Percentiles rank a stretch among this genome's conserved stretches.
Evolutionary conservation across 2,329 filamentous ascomycete genomes (phyloP).

Genomic region (Penicillium expansum): DNA sequence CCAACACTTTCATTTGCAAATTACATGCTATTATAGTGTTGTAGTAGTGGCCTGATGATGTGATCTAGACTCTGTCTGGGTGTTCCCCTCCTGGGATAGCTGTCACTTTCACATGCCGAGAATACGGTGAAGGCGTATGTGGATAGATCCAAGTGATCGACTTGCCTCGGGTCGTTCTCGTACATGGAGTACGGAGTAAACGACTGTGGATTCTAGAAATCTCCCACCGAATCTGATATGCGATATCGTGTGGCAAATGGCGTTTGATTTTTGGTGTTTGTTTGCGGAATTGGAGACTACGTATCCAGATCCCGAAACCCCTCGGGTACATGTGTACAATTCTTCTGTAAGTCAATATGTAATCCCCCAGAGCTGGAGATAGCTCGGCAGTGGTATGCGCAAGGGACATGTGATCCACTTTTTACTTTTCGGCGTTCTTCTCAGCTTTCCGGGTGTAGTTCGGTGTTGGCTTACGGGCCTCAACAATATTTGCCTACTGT

Average conservation of each 20-base stretch:
- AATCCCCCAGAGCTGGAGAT: background rate
- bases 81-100: background rate
- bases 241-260: conserved; percentile 12
- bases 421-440: background rate
- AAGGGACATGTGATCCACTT: conserved; percentile 6
- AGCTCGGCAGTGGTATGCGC: background rate
- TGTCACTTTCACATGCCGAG: conserved; percentile 15
- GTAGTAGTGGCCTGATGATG: background rate
- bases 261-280: background rate
- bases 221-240: background rate
- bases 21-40: background rate
- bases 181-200: background rate
- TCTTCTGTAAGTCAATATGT: background rate
- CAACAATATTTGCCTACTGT: background rate
- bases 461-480: background rate
- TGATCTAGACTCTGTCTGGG: background rate
- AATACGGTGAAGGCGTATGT: conserved; percentile 9
- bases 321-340: background rate
- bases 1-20: background rate
- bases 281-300: background rate
- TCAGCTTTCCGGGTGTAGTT: background rate
- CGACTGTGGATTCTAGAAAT: background rate
- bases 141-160: conserved; percentile 10
- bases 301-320: background rate
- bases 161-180: conserved; percentile 25